Evolutionary conservation across 441 rosid species (phyloP), one percentile per base, ranked within the genome.

Genomic region (Gossypium davidsonii): DNA sequence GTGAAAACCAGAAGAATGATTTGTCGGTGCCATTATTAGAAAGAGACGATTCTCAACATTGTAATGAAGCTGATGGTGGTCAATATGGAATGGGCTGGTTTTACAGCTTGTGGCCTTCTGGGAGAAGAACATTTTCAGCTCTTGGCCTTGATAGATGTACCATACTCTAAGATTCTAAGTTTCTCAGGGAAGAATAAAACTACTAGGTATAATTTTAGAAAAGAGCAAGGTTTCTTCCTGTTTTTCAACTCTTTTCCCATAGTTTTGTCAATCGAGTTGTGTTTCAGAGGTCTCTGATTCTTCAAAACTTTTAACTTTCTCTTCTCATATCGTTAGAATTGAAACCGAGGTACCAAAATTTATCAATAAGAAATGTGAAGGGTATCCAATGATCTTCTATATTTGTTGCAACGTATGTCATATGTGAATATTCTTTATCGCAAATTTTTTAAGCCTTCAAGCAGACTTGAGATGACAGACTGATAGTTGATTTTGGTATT

Each of bases 101-200:
- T 70, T 81, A 84, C 63, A 78, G 44, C 42, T 20, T 90, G 65
- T 88, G 91, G 95, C 91, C 91, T 11, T 15, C 79, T 0, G 83
- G 84, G 3, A 57, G 82, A 68, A 80, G 78, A 81, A 20, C 85
- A 26, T 71, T 82, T 68, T 78, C 84, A 0, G 83, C 87, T 73
- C 74, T 84, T 0, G 87, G 86, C 34, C 76, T 85, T 67, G 78
- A 80, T 44, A 79, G 85, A 79, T 86, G 90, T 73, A 75, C 89
- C 25, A 83, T 88, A 58, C 66, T 86, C 78, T 84, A 73, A 82
- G 12, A 34, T 69, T 4, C 6, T 62, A 11, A 26, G 39, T 39
- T 52, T 28, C 55, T 34, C 6, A n/a, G 37, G 14, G 25, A 6
- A 44, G 42, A 55, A 34, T 52, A 59, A 34, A 21, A 34, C 6